phyloP scores from a whole-genome alignment of 164 flowering plant genomes.

The Nymphaea thermarum region DNA sequence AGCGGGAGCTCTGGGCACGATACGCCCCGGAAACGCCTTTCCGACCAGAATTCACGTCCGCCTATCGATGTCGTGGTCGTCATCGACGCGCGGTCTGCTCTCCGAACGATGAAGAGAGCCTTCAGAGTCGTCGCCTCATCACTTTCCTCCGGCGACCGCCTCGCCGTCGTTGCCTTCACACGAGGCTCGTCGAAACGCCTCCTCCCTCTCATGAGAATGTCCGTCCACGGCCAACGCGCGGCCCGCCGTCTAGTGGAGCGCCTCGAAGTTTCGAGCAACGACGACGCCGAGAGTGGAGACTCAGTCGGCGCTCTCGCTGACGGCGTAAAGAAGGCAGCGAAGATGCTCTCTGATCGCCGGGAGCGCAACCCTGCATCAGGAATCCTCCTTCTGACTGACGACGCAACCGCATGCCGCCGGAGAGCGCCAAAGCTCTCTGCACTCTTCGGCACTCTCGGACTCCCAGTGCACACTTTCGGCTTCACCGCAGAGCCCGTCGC shows the following conservation, averaged over 20 bases:
- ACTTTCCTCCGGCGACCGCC: not conserved
- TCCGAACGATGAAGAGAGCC: not conserved
- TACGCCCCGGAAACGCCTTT: not conserved
- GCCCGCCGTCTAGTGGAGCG: not conserved
- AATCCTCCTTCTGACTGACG: not conserved
- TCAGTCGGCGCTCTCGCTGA: not conserved
- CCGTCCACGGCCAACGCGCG: not conserved
- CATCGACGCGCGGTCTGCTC: conserved; percentile 1
- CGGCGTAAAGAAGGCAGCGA: not conserved
- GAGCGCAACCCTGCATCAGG: not conserved
- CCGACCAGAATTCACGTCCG: not conserved
- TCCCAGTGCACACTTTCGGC: conserved; percentile 1
- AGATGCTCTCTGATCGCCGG: conserved; percentile 1
- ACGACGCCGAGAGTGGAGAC: not conserved
- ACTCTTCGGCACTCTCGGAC: not conserved
- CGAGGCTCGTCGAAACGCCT: not conserved
- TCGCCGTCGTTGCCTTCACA: not conserved
- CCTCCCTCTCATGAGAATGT: conserved; percentile 3
- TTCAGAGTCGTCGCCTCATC: not conserved
- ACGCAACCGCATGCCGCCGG: not conserved
- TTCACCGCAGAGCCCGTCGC: not conserved
- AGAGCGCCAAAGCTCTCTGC: not conserved
- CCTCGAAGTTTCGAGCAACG: not conserved
- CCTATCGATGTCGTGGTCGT: not conserved
- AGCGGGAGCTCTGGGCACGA: not conserved